A percentile compares a stretch with the other conserved stretches of the same genome.
These are phyloP conservation scores for Penicillium thymicola DNA, from an alignment of 2,329 filamentous ascomycete genomes.

Conservation along the genomic window DNA sequence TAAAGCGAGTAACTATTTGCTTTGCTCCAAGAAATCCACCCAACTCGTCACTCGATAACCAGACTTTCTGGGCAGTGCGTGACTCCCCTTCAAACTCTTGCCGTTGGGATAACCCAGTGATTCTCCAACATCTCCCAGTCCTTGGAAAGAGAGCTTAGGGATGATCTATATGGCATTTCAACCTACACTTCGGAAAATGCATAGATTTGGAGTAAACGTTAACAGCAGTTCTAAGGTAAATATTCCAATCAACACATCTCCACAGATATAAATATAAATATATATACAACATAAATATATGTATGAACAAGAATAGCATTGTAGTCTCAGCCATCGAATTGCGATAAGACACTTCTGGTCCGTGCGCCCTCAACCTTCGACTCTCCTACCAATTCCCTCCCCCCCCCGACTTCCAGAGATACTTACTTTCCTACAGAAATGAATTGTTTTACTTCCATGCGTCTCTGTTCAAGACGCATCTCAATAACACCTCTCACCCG, in stretches of 20 bases:
- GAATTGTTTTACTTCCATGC: slow-evolving; percentile 3
- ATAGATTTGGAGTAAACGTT: neutral
- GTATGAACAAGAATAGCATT: neutral
- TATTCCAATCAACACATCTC: neutral
- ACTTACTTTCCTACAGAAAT: neutral
- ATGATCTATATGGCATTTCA: too few relatives aligned
- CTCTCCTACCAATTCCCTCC: neutral
- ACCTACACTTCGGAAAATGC: too few relatives aligned
- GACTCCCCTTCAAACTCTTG: too few relatives aligned
- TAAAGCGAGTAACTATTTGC: too few relatives aligned
- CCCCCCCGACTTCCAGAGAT: neutral
- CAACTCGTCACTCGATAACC: too few relatives aligned
- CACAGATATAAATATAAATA: neutral
- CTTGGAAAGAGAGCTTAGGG: too few relatives aligned
- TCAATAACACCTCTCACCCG: neutral
- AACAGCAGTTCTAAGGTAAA: neutral
- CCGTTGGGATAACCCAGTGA: neutral
- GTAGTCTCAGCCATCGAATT: neutral
- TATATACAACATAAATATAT: neutral
- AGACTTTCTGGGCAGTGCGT: too few relatives aligned
- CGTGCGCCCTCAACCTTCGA: neutral
- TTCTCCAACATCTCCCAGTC: neutral
- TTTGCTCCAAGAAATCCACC: too few relatives aligned
- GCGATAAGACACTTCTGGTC: neutral
- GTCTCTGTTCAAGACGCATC: neutral